Conservation (phyloP, 495 filamentous ascomycete species). For the Penicillium steckii region DNA sequence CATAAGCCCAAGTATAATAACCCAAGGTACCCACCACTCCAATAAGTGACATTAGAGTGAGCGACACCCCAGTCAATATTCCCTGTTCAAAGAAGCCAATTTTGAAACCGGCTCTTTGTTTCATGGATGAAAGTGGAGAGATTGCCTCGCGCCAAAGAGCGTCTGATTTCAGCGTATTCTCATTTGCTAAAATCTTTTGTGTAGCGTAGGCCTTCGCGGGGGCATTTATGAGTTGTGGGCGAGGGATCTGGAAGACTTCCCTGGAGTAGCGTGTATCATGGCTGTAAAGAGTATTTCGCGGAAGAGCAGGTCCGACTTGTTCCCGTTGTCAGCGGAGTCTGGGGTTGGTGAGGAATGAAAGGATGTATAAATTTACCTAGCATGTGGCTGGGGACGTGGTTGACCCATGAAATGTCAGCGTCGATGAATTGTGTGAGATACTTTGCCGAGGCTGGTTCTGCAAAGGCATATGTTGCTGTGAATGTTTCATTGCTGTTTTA, state of each 20-base stretch:
- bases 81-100: constrained; percentile 56
- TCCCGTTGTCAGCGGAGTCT: not conserved
- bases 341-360: not conserved
- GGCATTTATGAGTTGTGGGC: constrained; percentile 36
- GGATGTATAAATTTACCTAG: constrained; percentile 26
- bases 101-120: constrained; percentile 32
- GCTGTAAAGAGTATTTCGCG: constrained; percentile 23
- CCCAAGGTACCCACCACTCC: constrained; percentile 27
- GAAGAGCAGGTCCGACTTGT: constrained; percentile 41
- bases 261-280: constrained; percentile 36
- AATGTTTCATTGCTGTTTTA: constrained; percentile 24
- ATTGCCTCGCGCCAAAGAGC: constrained; percentile 26
- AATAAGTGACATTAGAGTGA: constrained; percentile 26
- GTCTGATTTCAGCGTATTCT: constrained; percentile 10
- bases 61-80: constrained; percentile 38
- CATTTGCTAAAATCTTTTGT: constrained; percentile 15
- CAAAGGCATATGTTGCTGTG: constrained; percentile 51
- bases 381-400: constrained; percentile 49
- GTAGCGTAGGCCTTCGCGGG: constrained; percentile 8
- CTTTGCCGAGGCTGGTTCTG: constrained; percentile 43
- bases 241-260: constrained; percentile 36
- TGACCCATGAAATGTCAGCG: constrained; percentile 44
- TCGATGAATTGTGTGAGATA: constrained; percentile 53
- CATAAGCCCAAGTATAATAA: constrained; percentile 26
- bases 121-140: constrained; percentile 36